These are phyloP conservation scores for Rhodofomes roseus DNA, from an alignment of 1,284 basidiomycete genomes.

Conservation along the genomic window DNA sequence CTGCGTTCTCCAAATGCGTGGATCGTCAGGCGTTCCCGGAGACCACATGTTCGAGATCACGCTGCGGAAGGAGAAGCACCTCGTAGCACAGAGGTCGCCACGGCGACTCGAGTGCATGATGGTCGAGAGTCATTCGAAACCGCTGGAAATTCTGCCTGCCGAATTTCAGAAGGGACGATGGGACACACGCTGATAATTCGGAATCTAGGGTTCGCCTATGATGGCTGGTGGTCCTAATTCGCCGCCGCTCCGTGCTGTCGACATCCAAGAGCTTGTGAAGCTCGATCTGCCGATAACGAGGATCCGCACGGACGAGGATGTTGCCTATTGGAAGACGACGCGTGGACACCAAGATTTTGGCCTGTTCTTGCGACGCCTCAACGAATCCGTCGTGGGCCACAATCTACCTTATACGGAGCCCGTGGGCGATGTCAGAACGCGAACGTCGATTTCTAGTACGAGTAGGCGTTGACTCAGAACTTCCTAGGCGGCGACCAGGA, in stretches of 20 bases:
- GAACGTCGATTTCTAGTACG: conserved; percentile 2
- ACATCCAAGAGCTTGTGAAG: conserved; percentile 31
- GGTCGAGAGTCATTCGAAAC: not conserved
- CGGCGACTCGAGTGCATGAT: not conserved
- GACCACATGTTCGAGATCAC: not conserved
- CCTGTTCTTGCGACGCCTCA: conserved; percentile 70
- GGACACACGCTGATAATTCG: not conserved
- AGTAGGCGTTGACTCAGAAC: conserved; percentile 4
- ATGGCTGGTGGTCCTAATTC: conserved; percentile 17
- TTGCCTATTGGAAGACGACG: conserved; percentile 64
- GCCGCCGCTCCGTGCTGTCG: conserved; percentile 40
- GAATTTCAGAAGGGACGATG: not conserved
- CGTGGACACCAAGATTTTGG: conserved; percentile 70
- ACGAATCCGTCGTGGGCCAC: conserved; percentile 68
- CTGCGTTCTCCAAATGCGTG: too few relatives aligned
- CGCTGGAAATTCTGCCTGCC: not conserved
- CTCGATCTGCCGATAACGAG: conserved; percentile 28
- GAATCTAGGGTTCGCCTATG: not conserved
- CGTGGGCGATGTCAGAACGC: conserved; percentile 35
- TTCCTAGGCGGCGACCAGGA: conserved; percentile 31
- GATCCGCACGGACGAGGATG: conserved; percentile 68
- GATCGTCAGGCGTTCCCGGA: not conserved
- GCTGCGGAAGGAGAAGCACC: not conserved
- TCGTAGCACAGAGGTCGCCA: not conserved
- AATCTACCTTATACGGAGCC: conserved; percentile 38